phyloP scores from a whole-genome alignment of 225 moss, liverwort and hornwort species.

The Bryoerythrophyllum caledonicum region DNA sequence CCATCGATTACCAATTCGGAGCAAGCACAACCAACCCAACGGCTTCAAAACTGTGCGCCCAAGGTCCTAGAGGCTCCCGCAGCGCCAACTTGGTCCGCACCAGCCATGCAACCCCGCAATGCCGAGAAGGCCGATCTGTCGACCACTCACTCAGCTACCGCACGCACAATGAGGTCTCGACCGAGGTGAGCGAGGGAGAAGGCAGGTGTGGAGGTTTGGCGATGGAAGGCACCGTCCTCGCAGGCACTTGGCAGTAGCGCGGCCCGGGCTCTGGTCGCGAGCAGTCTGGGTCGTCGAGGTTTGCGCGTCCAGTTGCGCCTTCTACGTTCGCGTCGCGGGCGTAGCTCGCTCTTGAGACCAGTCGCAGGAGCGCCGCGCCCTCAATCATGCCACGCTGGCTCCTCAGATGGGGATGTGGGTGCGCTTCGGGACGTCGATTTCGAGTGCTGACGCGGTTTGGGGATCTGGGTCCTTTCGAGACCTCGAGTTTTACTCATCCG shows the following conservation, averaged over 20 bases:
- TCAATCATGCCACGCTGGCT: not conserved
- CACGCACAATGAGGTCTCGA: too few relatives aligned
- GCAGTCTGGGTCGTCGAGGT: not conserved
- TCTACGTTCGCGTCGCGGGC: too few relatives aligned
- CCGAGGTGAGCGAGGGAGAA: not conserved
- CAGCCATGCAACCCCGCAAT: conserved; percentile 10
- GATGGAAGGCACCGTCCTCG: not conserved
- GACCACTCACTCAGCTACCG: not conserved
- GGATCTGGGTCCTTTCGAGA: not conserved
- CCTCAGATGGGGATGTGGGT: conserved; percentile 12
- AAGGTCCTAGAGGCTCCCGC: not conserved
- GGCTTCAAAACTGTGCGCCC: not conserved
- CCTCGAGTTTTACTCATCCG: too few relatives aligned
- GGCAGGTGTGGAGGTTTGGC: not conserved
- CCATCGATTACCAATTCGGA: conserved; percentile 29
- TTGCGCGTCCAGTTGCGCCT: conserved; percentile 15
- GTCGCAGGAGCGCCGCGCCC: not conserved
- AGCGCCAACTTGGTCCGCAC: conserved; percentile 7
- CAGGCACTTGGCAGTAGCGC: conserved; percentile 17
- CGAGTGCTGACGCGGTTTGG: too few relatives aligned
- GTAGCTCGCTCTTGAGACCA: not conserved
- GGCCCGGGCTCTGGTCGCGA: too few relatives aligned
- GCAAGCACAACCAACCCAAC: not conserved
- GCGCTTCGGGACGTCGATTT: not conserved
- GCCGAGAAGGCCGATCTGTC: not conserved